Percentiles rank a stretch among this genome's conserved stretches.
Evolutionary conservation across 1,284 basidiomycete genomes (phyloP).

Genomic region (Kalmanozyma brasiliensis): DNA sequence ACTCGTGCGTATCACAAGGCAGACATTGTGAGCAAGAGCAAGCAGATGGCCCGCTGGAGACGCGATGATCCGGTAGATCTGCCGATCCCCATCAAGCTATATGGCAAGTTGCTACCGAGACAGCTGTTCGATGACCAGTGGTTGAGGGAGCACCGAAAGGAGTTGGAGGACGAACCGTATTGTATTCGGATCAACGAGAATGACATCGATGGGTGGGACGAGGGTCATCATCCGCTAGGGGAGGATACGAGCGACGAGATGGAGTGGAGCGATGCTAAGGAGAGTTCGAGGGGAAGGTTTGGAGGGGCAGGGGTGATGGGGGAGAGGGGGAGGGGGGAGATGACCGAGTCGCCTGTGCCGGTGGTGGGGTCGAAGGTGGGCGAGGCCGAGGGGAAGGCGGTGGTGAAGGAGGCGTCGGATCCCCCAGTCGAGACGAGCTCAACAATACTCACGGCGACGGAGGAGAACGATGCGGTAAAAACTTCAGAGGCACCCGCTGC

Average conservation of each 20-base stretch:
- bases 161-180: conserved; percentile 50
- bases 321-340: conserved; percentile 12
- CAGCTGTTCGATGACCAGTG: conserved; percentile 50
- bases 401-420: too few relatives aligned
- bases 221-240: conserved; percentile 43
- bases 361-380: neutral
- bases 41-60: conserved; percentile 53
- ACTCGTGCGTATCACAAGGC: conserved; percentile 52
- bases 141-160: conserved; percentile 42
- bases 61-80: conserved; percentile 52
- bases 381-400: conserved; percentile 3
- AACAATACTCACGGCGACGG: neutral
- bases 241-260: conserved; percentile 56
- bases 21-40: conserved; percentile 51
- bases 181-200: conserved; percentile 48
- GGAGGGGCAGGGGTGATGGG: too few relatives aligned
- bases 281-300: conserved; percentile 29
- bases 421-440: too few relatives aligned
- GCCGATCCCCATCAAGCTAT: conserved; percentile 49
- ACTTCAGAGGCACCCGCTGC: neutral
- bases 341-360: conserved; percentile 22
- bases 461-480: neutral
- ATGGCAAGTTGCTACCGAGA: conserved; percentile 44
- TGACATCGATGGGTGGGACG: conserved; percentile 49
- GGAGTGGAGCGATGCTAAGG: conserved; percentile 55